Percentiles rank a stretch among this genome's conserved stretches.
Evolutionary conservation across 805 yeast genomes (phyloP).

Genomic region (Ogataea nakhonphanomensis): DNA sequence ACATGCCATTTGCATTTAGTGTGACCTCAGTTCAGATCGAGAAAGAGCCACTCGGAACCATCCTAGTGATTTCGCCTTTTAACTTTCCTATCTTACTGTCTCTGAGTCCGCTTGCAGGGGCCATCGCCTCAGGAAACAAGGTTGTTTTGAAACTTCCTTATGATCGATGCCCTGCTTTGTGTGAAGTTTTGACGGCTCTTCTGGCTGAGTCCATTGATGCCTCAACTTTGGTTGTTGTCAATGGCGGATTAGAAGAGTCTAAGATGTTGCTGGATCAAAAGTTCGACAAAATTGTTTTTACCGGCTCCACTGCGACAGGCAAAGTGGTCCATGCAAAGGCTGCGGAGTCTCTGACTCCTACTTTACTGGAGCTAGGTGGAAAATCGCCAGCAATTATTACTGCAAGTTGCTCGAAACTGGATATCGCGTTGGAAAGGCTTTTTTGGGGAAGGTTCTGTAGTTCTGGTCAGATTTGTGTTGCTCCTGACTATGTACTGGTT

Average conservation of each 20-base stretch:
- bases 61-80: conserved; percentile 73
- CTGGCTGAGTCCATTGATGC: conserved; percentile 52
- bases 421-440: conserved; percentile 44
- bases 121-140: conserved; percentile 81
- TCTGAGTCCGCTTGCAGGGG: conserved; percentile 67
- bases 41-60: conserved; percentile 56
- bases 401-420: conserved; percentile 42
- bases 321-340: conserved; percentile 74
- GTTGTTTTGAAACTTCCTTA: conserved; percentile 69
- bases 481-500: conserved; percentile 80
- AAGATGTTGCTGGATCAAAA: conserved; percentile 52
- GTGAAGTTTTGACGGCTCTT: conserved; percentile 53
- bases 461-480: conserved; percentile 89
- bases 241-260: conserved; percentile 68
- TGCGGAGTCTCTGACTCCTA: conserved; percentile 80
- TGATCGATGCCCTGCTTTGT: conserved; percentile 65
- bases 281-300: conserved; percentile 80
- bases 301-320: conserved; percentile 80
- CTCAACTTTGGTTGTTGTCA: conserved; percentile 57
- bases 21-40: conserved; percentile 31
- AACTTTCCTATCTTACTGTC: conserved; percentile 72
- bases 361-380: conserved; percentile 83
- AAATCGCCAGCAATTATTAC: conserved; percentile 82
- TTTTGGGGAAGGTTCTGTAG: conserved; percentile 77
- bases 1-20: conserved; percentile 34